Evolutionary conservation across 2,329 filamentous ascomycete genomes (phyloP), one percentile per base, ranked within the genome.

Genomic region (Xylariaceae sp.): DNA sequence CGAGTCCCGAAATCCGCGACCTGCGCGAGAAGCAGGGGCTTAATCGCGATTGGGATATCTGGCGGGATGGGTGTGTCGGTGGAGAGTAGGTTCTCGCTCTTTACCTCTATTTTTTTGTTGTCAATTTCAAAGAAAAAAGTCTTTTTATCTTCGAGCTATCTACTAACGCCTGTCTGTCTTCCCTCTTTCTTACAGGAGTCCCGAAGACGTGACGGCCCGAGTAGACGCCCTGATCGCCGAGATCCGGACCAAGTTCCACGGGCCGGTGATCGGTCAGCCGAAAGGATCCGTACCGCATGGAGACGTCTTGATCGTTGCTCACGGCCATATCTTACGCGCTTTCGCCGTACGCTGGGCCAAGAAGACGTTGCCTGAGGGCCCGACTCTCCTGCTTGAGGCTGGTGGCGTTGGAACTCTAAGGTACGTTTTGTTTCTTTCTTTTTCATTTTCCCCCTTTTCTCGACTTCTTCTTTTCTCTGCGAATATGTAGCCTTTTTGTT

Each of bases 281-380:
- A 61, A 61, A 46, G 49, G 50, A 14, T 69, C 67, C 8, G 62
- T 62, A 50, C 72, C 61, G 8, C 79, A 64, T 14, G 70, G 79
- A 14, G 87, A 92, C 64, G 80, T 92, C 16, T 66, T 92, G 20
- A 74, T 95, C 39, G 88, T 96, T 5, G 91, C 88, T 19, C 91
- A 96, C 63, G 91, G 91, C 0, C 91, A 95, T 68, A 92, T 95
- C 45, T 70, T 96, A 42, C 76, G 91, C 14, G 88, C 88, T 0
- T 89, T 96, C 64, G 90, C 91, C 6, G 88, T 92, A 73, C 77
- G 90, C 23, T 96, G 91, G 91, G 77, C 83, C 0, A 80, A 82
- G 0, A 86, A 86, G 69, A 74, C 79, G 11, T 71, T 96, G 47
- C 77, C 80, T 44, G 83, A 89, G 40, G 89, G 86, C 6, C 86